Evolutionary conservation across 768 basidiomycete genomes (phyloP), one percentile per base, ranked within the genome.

Genomic region (Suillus variegatus): DNA sequence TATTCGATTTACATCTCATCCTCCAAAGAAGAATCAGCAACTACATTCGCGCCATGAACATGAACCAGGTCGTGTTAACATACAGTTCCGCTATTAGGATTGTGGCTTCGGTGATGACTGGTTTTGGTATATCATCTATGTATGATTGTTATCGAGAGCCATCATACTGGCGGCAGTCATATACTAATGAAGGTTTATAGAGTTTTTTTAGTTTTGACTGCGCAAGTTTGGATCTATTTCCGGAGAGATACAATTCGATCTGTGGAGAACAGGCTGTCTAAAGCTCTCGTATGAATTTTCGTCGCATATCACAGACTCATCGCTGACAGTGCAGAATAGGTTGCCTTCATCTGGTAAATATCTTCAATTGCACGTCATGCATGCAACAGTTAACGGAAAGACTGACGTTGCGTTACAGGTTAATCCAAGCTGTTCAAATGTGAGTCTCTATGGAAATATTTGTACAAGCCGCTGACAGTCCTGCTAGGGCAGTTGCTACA

Each of bases 101-200:
- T 6, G 32, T 32, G 41, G 40, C 58, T 43, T 43, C 25, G 25
- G 6, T 60, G 41, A 60, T 60, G 25, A 43, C 58, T 10, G 58
- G 58, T 20, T 6, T 60, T 20, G 58, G 58, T 60, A 60, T 60
- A 60, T 60, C 58, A 28, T 60, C 16, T 20, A 28, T 43, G 58
- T 60, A 18, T 25, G 58, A 20, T 28, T 28, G 25, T 25, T 13
- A 28, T 58, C 14, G 13, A 38, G 12, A 57, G 10, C 25, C 6
- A 10, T 25, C 6, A 10, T 25, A 20, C 5, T 9, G 36, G 36
- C 8, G 9, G 36, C 32, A 32, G 32, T 32, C 32, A 28, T 41
- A 49, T 22, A 22, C 58, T 60, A 18, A 60, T 18, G 25, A 41
- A 12, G 1, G 25, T 14, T 6, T 2, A 20, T 22, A 60, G 58